Conservation (phyloP, 345 rosid species). For the Aquilaria sinensis region DNA sequence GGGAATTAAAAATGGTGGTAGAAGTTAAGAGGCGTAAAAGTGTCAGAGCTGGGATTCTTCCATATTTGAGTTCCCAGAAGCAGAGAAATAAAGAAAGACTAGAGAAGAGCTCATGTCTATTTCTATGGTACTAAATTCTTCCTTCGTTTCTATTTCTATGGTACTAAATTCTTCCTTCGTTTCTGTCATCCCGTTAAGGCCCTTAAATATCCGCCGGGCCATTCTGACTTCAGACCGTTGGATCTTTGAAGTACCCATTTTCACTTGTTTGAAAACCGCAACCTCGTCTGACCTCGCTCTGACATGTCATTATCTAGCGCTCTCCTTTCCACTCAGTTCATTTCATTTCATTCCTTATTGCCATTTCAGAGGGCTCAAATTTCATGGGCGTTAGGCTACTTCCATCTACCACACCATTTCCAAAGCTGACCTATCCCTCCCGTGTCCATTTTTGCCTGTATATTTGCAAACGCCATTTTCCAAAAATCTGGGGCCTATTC, state of each 20-base stretch:
- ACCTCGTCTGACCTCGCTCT: no score
- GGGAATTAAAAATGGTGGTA: no score
- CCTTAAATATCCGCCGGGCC: no score
- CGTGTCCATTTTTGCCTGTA: background rate
- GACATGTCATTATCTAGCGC: no score
- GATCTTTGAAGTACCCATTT: background rate
- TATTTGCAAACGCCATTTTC: background rate
- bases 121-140: conserved; percentile 1
- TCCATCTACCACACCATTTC: conserved; percentile 2
- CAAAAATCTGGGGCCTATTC: no score
- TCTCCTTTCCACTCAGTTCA: no score
- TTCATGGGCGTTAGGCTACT: conserved; percentile 7
- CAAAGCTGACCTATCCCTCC: background rate
- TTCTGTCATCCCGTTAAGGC: background rate
- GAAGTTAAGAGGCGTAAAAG: no score
- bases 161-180: conserved; percentile 8
- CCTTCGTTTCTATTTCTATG: no score
- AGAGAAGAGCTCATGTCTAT: no score
- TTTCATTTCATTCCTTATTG: background rate
- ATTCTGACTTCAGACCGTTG: background rate
- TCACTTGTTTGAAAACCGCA: no score
- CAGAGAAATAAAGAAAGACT: background rate
- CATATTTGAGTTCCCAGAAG: conserved; percentile 4
- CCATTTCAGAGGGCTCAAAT: conserved; percentile 1
- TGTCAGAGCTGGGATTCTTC: background rate